Evolutionary conservation across 2,329 filamentous ascomycete species (phyloP), one percentile per base, ranked within the genome.

Genomic region (Fusarium duplospermum): DNA sequence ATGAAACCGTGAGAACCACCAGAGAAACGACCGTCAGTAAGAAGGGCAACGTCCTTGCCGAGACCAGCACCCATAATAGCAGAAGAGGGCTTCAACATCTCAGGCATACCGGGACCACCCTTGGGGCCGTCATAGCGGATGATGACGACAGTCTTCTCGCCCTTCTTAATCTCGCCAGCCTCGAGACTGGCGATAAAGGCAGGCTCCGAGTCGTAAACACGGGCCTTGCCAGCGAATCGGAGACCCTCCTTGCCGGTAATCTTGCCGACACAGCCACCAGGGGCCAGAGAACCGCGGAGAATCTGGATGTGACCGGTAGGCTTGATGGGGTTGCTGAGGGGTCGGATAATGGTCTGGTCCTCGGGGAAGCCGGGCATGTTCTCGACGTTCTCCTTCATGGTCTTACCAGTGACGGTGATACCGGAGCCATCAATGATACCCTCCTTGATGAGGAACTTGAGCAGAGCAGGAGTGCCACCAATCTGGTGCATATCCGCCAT

Each of bases 241-340:
- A 94, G 89, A n/a, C 95, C 95, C 83, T 98, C 95, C 85, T 98
- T 98, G 59, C 95, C 95, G 0, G 95, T 98, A 82, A 98, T 98
- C 84, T 98, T 98, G 71, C 94, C 95, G 13, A 98, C 95, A 1
- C 94, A 93, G 59, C 95, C 95, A 11, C 92, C 93, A 3, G 95
- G 95, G 1, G 95, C 94, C 40, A 98, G 89, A 69, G 94, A 94
- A 42, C 95, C 95, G 72, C 92, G 91, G 33, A 98, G 88, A 75
- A 98, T 97, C 86, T 97, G 94, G 73, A 98, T 92, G 82, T 98
- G 95, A 35, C 95, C 95, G 0, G 93, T 95, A 0, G 89, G 79
- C 84, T 98, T 98, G 87, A 98, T 96, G 16, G 95, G 95, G 82
- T 95, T 93, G 81, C 88, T 88, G 54, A 98, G 85, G 4, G 93